Base-by-base conservation (phyloP, 345 rosid species). In the Boechera stricta region DNA sequence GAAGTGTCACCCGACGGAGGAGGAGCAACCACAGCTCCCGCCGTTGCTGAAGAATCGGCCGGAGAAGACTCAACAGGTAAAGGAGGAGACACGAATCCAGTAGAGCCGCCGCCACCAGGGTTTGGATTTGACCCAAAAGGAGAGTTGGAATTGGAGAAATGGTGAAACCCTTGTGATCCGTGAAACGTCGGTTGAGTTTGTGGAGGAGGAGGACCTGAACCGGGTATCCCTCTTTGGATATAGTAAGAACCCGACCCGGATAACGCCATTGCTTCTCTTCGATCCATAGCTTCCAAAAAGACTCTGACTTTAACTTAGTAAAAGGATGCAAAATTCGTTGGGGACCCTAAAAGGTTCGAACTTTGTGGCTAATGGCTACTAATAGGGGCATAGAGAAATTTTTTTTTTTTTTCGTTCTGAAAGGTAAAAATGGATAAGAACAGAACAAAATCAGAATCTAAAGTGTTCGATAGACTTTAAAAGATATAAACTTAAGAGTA, bases 251-350 rank as follows among this genome's bases (percentile, higher is more conserved):
- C 87, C 47, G 93, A 84, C 69, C 96, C 96, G 64, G 92, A 59
- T 33, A 90, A 83, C 79, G 85, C 80, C 88, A 94, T 90, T 67
- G 91, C 83, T 67, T 91, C 98, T 80, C 96, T 89, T 87, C 94
- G 88, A 90, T 95, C 99, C 98, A 95, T 95, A 31, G 86, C 96
- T 85, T 0, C 72, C 10, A 39, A 65, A 66, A 66, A 67, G 76
- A 76, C 76, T 79, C 32, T 45, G 33, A 44, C 58, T 55, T 66
- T 47, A 29, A 51, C 53, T 45, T 54, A 7, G 26, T 7, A n/a
- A 70, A 54, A 24, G 49, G 61, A 68, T 69, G 28, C 18, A 48
- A 45, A 35, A 32, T 66, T 66, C 58, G 24, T 18, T 32, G 32
- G 62, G 61, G 51, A 31, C 38, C 33, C 15, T 63, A 2, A 26